Evolutionary conservation across 495 filamentous ascomycete genomes (phyloP).

Genomic region (Pyrenopolyporus hunteri): DNA sequence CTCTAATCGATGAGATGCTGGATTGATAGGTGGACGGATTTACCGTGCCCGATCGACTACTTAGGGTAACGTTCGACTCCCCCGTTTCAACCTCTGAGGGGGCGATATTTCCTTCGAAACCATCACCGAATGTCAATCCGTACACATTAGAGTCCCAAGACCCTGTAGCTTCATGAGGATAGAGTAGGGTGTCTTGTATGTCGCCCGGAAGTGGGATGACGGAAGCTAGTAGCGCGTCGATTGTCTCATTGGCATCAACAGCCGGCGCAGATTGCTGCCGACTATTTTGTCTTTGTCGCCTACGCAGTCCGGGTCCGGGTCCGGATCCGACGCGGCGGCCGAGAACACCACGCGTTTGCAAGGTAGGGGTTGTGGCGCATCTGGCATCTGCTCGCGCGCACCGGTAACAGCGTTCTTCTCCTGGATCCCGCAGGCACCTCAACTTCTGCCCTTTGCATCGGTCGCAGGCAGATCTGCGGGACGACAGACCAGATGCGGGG

Average conservation of each 20-base stretch:
- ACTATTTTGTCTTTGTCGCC: slow-evolving; percentile 2
- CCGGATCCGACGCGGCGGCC: neutral
- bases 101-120: slow-evolving; percentile 4
- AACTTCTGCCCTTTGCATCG: slow-evolving; percentile 52
- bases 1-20: neutral
- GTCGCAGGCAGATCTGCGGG: slow-evolving; percentile 51
- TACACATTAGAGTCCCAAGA: slow-evolving; percentile 5
- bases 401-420: slow-evolving; percentile 27
- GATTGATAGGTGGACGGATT: neutral
- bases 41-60: neutral
- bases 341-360: slow-evolving; percentile 20
- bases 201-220: neutral
- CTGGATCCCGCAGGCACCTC: slow-evolving; percentile 44
- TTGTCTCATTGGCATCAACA: neutral
- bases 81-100: neutral
- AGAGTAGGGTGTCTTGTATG: neutral
- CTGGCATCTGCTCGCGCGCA: slow-evolving; percentile 25
- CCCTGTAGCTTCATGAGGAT: neutral
- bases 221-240: neutral
- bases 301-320: neutral
- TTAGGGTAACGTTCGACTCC: neutral
- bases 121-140: slow-evolving; percentile 7
- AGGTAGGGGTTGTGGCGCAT: slow-evolving; percentile 28
- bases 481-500: slow-evolving; percentile 16
- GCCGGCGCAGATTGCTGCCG: neutral